These are phyloP conservation scores for Ceratocystis harringtonii DNA, from an alignment of 2,329 filamentous ascomycete genomes.

Conservation along the genomic window DNA sequence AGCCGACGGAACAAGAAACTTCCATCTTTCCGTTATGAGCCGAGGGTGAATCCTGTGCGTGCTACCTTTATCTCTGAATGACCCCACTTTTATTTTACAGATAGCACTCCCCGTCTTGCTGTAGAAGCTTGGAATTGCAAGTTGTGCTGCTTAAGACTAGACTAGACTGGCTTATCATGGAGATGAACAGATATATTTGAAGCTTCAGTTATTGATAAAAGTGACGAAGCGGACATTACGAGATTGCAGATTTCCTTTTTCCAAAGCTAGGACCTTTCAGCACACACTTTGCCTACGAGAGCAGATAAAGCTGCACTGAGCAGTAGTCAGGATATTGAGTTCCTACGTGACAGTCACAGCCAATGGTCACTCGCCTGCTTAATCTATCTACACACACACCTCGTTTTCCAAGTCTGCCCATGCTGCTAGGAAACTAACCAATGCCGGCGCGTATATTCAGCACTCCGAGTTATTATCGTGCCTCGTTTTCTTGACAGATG, in stretches of 20 bases:
- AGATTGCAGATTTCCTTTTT: no score
- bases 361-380: background rate
- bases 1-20: slow-evolving; percentile 6
- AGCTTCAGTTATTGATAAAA: background rate
- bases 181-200: no score
- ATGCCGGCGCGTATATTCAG: background rate
- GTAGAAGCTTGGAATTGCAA: background rate
- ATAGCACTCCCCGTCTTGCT: background rate
- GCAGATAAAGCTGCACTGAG: no score
- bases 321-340: background rate
- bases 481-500: background rate
- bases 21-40: slow-evolving; percentile 6
- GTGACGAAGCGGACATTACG: background rate
- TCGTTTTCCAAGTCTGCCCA: background rate
- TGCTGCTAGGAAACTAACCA: background rate
- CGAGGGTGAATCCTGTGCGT: slow-evolving; percentile 2
- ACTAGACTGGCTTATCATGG: background rate
- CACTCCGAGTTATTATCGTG: slow-evolving; percentile 7
- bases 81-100: background rate
- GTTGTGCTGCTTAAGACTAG: background rate
- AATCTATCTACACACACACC: background rate
- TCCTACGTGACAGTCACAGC: background rate
- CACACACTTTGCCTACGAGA: no score
- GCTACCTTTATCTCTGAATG: background rate
- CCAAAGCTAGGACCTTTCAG: no score